Conservation (phyloP, 306 rosid species). For the Neltuma alba region DNA sequence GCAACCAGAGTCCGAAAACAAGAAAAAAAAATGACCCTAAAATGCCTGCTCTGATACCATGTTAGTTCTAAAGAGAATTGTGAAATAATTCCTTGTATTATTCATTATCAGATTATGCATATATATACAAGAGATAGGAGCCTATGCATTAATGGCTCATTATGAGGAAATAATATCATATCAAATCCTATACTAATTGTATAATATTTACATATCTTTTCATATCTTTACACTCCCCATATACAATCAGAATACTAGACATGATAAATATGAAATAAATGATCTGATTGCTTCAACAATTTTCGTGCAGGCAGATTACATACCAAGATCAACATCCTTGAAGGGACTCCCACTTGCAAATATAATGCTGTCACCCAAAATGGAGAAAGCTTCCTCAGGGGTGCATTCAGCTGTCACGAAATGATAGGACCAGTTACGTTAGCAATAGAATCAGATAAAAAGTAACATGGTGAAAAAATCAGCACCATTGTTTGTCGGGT, state of each 20-base stretch:
- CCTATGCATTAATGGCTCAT: too few species aligned
- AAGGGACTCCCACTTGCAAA: conserved; percentile 99
- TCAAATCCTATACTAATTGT: too few species aligned
- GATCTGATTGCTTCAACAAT: conserved; percentile 5
- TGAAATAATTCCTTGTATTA: too few species aligned
- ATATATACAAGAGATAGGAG: too few species aligned
- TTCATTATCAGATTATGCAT: too few species aligned
- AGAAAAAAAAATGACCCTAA: too few species aligned
- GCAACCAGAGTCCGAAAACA: too few species aligned
- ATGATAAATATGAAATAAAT: conserved; percentile 22
- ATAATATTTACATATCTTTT: too few species aligned
- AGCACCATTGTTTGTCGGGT: conserved; percentile 95
- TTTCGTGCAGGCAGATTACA: conserved; percentile 23
- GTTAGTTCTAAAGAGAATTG: too few species aligned
- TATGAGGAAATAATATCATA: too few species aligned
- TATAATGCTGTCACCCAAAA: conserved; percentile 83
- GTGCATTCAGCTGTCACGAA: conserved; percentile 92
- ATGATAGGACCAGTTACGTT: conserved; percentile 16
- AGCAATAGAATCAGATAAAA: neutral
- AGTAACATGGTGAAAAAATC: neutral
- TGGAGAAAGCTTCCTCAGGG: conserved; percentile 89
- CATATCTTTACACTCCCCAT: too few species aligned
- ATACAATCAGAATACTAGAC: conserved; percentile 12
- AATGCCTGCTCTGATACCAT: too few species aligned
- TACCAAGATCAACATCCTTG: conserved; percentile 89